Conservation (phyloP, 495 filamentous ascomycete genomes). For the Polyplosphaeria fusca region DNA sequence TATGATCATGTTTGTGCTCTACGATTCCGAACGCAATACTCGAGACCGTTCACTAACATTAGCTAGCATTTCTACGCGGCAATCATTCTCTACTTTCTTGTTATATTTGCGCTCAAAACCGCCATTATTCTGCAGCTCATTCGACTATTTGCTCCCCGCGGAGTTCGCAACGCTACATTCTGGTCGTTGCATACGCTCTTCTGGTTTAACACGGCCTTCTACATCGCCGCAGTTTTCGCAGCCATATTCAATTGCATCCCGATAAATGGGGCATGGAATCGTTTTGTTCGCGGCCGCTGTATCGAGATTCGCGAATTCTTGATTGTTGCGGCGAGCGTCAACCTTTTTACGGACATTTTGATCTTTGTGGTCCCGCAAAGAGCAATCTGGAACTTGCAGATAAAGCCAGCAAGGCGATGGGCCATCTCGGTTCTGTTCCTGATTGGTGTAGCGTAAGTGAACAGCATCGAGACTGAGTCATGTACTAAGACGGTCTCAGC, state of each 20-base stretch:
- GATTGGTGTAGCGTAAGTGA: background rate
- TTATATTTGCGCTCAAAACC: background rate
- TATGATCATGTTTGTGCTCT: background rate
- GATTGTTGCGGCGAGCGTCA: background rate
- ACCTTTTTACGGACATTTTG: background rate
- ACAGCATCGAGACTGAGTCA: background rate
- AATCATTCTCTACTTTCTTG: background rate
- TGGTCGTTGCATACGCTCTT: background rate
- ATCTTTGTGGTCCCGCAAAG: background rate
- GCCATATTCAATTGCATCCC: background rate
- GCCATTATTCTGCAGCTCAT: conserved; percentile 1
- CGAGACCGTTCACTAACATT: background rate
- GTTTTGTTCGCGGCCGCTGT: background rate
- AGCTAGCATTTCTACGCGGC: background rate
- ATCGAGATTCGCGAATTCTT: background rate
- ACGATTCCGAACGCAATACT: too few relatives aligned
- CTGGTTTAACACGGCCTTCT: background rate
- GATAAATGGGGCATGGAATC: background rate
- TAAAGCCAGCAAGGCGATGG: background rate
- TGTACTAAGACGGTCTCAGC: background rate
- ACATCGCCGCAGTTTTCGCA: background rate
- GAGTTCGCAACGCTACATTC: background rate
- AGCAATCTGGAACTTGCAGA: background rate
- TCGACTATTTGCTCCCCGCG: background rate
- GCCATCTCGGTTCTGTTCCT: background rate